Evolutionary conservation across 805 yeast genomes (phyloP).

Genomic region (Pichia pseudocactophila): DNA sequence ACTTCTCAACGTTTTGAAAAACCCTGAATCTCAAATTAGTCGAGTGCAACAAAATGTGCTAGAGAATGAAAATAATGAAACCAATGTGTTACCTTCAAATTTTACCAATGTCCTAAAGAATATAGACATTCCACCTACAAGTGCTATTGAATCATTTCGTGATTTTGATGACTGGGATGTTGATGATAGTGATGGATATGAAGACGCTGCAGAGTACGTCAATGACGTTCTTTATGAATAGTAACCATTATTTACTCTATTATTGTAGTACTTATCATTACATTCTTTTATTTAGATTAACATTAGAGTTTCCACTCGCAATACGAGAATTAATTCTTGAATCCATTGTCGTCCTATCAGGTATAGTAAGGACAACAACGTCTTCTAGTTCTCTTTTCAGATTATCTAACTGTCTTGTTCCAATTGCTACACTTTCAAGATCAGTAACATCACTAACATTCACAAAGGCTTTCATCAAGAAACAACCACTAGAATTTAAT

Average conservation of each 20-base stretch:
- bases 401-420: slow-evolving; percentile 50
- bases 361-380: slow-evolving; percentile 57
- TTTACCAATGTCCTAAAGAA: slow-evolving; percentile 7
- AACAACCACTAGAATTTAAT: slow-evolving; percentile 46
- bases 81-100: too few relatives aligned
- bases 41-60: too few relatives aligned
- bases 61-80: too few relatives aligned
- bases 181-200: slow-evolving; percentile 8
- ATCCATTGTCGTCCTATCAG: slow-evolving; percentile 77
- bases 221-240: slow-evolving; percentile 10
- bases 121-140: slow-evolving; percentile 6
- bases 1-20: too few relatives aligned
- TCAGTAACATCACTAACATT: slow-evolving; percentile 68
- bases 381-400: slow-evolving; percentile 62
- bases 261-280: neutral
- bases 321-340: slow-evolving; percentile 45
- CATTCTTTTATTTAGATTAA: slow-evolving; percentile 14
- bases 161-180: slow-evolving; percentile 17
- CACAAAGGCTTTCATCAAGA: slow-evolving; percentile 56
- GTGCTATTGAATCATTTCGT: slow-evolving; percentile 18
- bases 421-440: slow-evolving; percentile 58
- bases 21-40: too few relatives aligned
- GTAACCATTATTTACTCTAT: neutral
- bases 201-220: slow-evolving; percentile 13
- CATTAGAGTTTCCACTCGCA: slow-evolving; percentile 7